Conservation (phyloP, 73 alveolate genomes). For the Symbiodinium pilosum region DNA sequence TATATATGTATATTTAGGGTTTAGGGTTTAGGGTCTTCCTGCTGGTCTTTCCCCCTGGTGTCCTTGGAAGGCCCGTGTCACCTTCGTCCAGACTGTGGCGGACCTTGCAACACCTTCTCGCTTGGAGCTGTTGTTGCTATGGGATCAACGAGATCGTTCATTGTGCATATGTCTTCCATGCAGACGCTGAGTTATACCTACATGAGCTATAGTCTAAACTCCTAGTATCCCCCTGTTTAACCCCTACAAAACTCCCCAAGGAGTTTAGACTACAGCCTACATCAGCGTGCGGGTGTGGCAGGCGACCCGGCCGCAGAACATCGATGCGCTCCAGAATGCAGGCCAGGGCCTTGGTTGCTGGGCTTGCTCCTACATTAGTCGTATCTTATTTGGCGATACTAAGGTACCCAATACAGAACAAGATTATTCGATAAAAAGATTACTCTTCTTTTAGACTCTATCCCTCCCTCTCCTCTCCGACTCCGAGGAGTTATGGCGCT, state of each 20-base stretch:
- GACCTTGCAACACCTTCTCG: conserved; percentile 96
- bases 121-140: not conserved
- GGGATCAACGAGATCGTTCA: no score
- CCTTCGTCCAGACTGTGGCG: conserved; percentile 99
- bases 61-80: conserved; percentile 96
- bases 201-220: no score
- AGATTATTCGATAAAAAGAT: no score
- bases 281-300: not conserved
- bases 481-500: conserved; percentile 99
- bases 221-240: no score
- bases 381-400: no score
- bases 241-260: not conserved
- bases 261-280: not conserved
- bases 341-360: conserved; percentile 63
- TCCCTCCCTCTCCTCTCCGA: not conserved
- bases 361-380: no score
- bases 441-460: not conserved
- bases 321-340: conserved; percentile 99
- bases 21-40: not conserved
- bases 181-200: no score
- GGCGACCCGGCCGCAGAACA: conserved; percentile 99
- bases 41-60: not conserved
- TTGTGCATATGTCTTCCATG: no score
- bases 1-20: no score
- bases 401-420: no score